Conservation (phyloP, 768 basidiomycete genomes). For the Leccinum ochraceum region DNA sequence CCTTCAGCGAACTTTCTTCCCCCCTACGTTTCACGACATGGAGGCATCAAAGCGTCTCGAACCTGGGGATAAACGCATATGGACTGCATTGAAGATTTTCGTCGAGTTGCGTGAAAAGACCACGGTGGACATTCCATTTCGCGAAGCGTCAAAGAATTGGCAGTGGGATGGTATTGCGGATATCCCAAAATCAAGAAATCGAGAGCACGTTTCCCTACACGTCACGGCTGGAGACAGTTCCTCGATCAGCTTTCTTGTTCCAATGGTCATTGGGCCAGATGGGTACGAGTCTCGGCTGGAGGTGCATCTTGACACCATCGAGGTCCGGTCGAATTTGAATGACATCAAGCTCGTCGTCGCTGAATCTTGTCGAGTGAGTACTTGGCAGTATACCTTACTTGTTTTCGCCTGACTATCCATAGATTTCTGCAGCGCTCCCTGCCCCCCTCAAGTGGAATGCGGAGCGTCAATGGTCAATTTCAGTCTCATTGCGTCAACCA, state of each 20-base stretch:
- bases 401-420: conserved; percentile 7
- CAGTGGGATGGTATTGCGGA: conserved; percentile 74
- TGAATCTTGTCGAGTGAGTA: conserved; percentile 71
- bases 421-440: conserved; percentile 77
- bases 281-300: conserved; percentile 84
- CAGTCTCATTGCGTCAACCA: conserved; percentile 71
- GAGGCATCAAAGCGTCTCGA: conserved; percentile 57
- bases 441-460: conserved; percentile 82
- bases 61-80: conserved; percentile 79
- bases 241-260: conserved; percentile 80
- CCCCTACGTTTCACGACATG: conserved; percentile 68
- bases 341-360: conserved; percentile 78
- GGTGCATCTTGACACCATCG: conserved; percentile 78
- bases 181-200: conserved; percentile 20
- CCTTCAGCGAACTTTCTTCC: conserved; percentile 83
- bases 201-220: conserved; percentile 20
- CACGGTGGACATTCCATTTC: conserved; percentile 81
- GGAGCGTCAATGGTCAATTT: conserved; percentile 75
- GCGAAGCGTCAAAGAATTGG: conserved; percentile 97
- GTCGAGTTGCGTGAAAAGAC: conserved; percentile 80
- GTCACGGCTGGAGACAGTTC: conserved; percentile 78
- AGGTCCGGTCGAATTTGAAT: conserved; percentile 83
- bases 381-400: conserved; percentile 14
- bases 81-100: conserved; percentile 80
- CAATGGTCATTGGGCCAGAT: conserved; percentile 68